Evolutionary conservation across 805 yeast genomes (phyloP), one percentile per base, ranked within the genome.

Genomic region (Vanderwaltozyma yarrowii): DNA sequence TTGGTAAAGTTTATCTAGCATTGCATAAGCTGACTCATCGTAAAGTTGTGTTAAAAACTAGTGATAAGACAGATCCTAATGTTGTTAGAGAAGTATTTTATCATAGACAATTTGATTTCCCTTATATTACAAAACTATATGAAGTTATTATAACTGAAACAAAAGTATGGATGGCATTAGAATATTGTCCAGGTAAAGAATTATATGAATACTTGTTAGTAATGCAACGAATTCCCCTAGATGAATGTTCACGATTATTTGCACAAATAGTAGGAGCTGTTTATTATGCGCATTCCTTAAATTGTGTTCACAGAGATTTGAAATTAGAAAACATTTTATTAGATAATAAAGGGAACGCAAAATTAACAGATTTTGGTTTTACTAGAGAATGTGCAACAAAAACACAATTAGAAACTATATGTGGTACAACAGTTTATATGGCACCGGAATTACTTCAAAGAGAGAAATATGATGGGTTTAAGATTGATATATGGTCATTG

Each of bases 361-460:
- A 87, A 56, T 62, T 89, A 36, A 79, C 95, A 5, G 98, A 89
- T 62, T 88, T 89, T 61, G 98, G 98, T 0, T 89, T 89, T 58
- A 85, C 95, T 0, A 67, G 97, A 44, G 96, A 85, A 49, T 75
- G 71, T 41, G 69, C 68, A 24, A 64, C 70, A 0, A 67, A 80
- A 35, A 61, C 69, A 5, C 59, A 80, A 33, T 61, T 89, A 25
- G 82, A 80, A 35, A 92, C 96, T 0, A 69, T 87, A 1, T 89
- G 98, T 61, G 98, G 98, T 3, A 89, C 97, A 0, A 77, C 87
- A 1, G 94, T 86, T 3, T 89, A 89, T 56, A 88, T 89, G 95
- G 96, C 98, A 0, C 98, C 98, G 0, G 98, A 89, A 55, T 66
- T 92, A 44, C 65, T 88, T 14, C 65, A 67, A 39, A 70, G 77